Evolutionary conservation across 176 grass and related monocot genomes (phyloP), one percentile per base, ranked within the genome.

Genomic region (Oryza brachyantha): DNA sequence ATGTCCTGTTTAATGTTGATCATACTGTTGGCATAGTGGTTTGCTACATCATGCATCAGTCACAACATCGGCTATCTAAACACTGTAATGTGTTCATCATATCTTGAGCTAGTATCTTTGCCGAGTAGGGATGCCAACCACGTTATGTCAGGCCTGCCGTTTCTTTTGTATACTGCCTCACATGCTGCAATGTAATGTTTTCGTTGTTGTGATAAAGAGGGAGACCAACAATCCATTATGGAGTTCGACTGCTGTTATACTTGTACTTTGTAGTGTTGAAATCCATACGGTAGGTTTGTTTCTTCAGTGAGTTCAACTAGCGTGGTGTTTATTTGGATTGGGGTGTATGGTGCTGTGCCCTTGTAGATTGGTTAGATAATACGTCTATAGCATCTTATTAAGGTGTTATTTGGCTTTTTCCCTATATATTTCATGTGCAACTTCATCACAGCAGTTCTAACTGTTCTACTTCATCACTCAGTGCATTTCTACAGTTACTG

Each of bases 231-330:
- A 24, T 69, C 24, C 22, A 3, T 34, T 64, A 31, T 26, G 16
- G 29, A 9, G 41, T 73, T 72, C 46, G 8, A 55, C 62, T 77
- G 79, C 21, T 72, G 13, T 17, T n/a, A 37, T 61, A 7, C 29
- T 12, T 75, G 9, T 70, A 39, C 5, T 45, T 12, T 75, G 6
- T 70, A 39, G 4, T 45, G 21, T 35, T 55, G 37, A 43, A 54
- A 26, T 34, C 41, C 35, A 59, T 43, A 26, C n/a, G n/a, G 11
- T 82, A 65, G 29, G 40, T 72, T 60, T n/a, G 13, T 22, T 26
- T 76, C 35, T 50, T 62, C 32, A 42, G 26, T 54, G 55, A 43
- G 14, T 63, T 82, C 11, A 68, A 48, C 38, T 86, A 22, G 28
- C 45, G 38, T 22, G 37, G 48, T 28, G 11, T 42, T 11, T 4